Evolutionary conservation across 805 yeast genomes (phyloP).

Genomic region (Metschnikowia hibisci): DNA sequence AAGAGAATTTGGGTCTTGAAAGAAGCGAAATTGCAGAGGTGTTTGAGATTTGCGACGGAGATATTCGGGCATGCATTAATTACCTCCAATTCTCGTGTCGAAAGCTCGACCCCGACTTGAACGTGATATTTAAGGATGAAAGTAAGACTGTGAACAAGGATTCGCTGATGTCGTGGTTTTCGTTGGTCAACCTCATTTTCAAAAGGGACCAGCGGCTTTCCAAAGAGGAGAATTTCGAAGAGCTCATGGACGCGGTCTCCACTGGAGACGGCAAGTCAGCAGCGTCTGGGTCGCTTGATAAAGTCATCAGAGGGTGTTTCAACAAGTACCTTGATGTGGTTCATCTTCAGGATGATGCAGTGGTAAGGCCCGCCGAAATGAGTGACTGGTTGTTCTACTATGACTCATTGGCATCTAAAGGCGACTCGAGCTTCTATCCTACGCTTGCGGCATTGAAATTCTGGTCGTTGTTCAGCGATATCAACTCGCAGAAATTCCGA

Average conservation of each 20-base stretch:
- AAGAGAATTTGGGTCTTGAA: conserved; percentile 50
- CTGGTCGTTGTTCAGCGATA: conserved; percentile 62
- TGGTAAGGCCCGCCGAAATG: conserved; percentile 54
- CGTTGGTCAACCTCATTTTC: conserved; percentile 60
- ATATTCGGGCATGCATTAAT: conserved; percentile 81
- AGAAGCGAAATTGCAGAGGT: conserved; percentile 57
- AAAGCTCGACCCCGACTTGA: conserved; percentile 13
- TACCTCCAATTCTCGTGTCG: conserved; percentile 62
- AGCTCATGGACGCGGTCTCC: conserved; percentile 45
- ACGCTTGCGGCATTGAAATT: conserved; percentile 57
- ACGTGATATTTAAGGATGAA: background rate
- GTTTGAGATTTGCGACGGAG: conserved; percentile 71
- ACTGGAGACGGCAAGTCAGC: conserved; percentile 35
- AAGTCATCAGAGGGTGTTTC: conserved; percentile 69
- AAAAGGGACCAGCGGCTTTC: conserved; percentile 43
- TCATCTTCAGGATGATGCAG: conserved; percentile 57
- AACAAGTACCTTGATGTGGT: conserved; percentile 57
- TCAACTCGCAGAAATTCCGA: conserved; percentile 30
- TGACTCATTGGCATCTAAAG: conserved; percentile 47
- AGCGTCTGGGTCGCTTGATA: conserved; percentile 51
- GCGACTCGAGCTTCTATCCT: conserved; percentile 46
- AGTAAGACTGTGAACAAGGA: conserved; percentile 45
- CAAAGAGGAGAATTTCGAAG: conserved; percentile 46
- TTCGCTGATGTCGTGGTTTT: conserved; percentile 60
- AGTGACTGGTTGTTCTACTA: conserved; percentile 76